Evolutionary conservation across 108 stramenopile genomes (phyloP).

Genomic region (Cyclostephanos tholiformis): DNA sequence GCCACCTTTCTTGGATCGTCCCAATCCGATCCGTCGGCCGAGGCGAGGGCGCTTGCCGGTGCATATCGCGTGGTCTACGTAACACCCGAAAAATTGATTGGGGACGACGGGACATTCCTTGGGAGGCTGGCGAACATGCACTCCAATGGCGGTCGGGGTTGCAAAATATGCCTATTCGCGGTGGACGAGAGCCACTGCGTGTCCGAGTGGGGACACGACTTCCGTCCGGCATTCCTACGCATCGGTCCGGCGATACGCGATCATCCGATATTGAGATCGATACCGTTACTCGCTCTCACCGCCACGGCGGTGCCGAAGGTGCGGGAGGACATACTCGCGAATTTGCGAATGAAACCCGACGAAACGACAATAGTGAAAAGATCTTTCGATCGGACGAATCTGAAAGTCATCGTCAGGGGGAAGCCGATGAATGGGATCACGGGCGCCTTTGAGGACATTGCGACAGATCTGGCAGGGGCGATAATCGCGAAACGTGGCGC

Average conservation of each 20-base stretch:
- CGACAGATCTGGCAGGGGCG: constrained; percentile 38
- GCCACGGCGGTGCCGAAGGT: constrained; percentile 94
- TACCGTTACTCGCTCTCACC: constrained; percentile 90
- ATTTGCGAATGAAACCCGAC: constrained; percentile 58
- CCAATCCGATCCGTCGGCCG: constrained; percentile 59
- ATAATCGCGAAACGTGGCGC: constrained; percentile 2
- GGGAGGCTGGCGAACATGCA: constrained; percentile 55
- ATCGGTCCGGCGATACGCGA: constrained; percentile 62
- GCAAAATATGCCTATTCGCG: constrained; percentile 72
- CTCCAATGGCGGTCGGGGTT: constrained; percentile 11
- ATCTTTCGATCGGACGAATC: constrained; percentile 91
- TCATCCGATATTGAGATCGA: constrained; percentile 39
- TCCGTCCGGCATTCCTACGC: constrained; percentile 82
- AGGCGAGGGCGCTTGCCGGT: constrained; percentile 58
- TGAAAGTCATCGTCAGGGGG: constrained; percentile 67
- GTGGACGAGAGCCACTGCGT: constrained; percentile 97
- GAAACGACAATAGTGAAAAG: constrained; percentile 56
- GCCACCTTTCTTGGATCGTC: constrained; percentile 71
- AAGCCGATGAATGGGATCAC: constrained; percentile 58
- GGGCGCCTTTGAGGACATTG: constrained; percentile 47
- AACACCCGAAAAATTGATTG: constrained; percentile 88
- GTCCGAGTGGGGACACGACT: constrained; percentile 90
- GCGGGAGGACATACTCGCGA: constrained; percentile 63
- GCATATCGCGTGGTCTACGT: constrained; percentile 82
- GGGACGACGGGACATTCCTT: constrained; percentile 39